Evolutionary conservation across 257 asterid genomes (phyloP), one percentile per base, ranked within the genome.

Genomic region (Buddleja alternifolia): DNA sequence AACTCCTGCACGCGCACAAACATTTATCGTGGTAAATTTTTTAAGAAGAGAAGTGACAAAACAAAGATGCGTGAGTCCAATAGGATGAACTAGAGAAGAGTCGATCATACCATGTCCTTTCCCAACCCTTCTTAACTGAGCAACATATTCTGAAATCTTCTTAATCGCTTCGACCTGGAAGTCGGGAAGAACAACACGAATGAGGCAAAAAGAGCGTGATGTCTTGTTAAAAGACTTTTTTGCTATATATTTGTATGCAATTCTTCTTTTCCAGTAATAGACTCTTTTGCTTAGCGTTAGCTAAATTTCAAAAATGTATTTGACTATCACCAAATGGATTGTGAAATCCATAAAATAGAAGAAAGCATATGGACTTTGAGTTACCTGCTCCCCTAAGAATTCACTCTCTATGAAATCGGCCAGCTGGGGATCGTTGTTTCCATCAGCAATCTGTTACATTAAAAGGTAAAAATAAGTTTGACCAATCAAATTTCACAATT

Each of bases 111-210:
- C 97, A 11, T 88, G 95, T 69, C 96, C 98, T 77, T 88, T 90
- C 41, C 98, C 98, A 29, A 90, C 88, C 90, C 86, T 86, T 75
- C 96, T 86, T 76, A 92, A 51, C 55, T 92, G 97, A 72, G 95
- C 76, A 36, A 90, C 85, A 71, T 90, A 92, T 36, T 84, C 96
- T 46, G 96, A 60, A 15, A 86, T 79, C 71, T 78, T 89, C 85
- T 83, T 90, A 62, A 90, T 86, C 59, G 91, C 81, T 80, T 83
- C 85, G 17, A 88, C 93, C 96, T 92, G 79, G 39, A 42, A 62
- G 60, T 42, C 2, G 5, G 16, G 39, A 47, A 17, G 8, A 39
- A 9, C 44, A 25, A 46, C n/a, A n/a, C n/a, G 34, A 9, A 29
- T 29, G 34, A 29, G 34, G 34, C 34, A 29, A 29, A 29, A 29